A percentile compares a stretch with the other conserved stretches of the same genome.
Conservation (phyloP, 768 basidiomycete species). For the Rhizopogon salebrosus region DNA sequence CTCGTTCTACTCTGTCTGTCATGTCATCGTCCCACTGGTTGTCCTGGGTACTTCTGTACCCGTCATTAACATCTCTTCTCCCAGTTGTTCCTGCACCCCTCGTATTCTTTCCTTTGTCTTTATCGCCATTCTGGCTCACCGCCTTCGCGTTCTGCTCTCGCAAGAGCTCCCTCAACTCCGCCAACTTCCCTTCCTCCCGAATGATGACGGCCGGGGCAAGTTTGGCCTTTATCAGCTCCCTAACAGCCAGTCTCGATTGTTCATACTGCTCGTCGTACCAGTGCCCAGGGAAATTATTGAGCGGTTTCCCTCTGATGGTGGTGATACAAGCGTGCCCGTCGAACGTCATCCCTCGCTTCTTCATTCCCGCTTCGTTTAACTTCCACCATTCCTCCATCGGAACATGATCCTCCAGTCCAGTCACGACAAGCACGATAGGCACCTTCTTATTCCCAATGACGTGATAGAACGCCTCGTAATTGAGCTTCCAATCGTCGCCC, state of each 20-base stretch:
- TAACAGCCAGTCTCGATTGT: conserved; percentile 5
- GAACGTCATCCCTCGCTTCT: conserved; percentile 29
- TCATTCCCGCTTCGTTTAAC: conserved; percentile 27
- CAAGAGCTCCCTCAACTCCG: background rate
- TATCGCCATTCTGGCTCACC: background rate
- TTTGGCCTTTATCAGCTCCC: background rate
- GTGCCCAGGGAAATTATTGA: background rate
- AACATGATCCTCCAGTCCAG: conserved; percentile 30
- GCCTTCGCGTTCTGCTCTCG: background rate
- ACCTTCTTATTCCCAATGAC: conserved; percentile 31
- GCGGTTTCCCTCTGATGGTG: conserved; percentile 16
- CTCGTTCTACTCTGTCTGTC: background rate
- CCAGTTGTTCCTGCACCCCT: background rate
- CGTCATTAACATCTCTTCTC: background rate
- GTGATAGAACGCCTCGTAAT: conserved; percentile 27
- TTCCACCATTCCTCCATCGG: conserved; percentile 37
- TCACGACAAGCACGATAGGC: conserved; percentile 29
- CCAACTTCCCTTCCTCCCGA: background rate
- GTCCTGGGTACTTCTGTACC: background rate
- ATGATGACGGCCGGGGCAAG: background rate
- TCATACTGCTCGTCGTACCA: conserved; percentile 8
- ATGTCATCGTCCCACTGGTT: background rate
- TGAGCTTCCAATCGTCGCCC: conserved; percentile 19
- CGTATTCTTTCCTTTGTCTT: background rate
- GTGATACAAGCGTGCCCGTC: conserved; percentile 38